Percentiles rank a stretch among this genome's conserved stretches.
phyloP scores from a whole-genome alignment of 1,139 yeast species.

The Debaryomyces sp. region DNA sequence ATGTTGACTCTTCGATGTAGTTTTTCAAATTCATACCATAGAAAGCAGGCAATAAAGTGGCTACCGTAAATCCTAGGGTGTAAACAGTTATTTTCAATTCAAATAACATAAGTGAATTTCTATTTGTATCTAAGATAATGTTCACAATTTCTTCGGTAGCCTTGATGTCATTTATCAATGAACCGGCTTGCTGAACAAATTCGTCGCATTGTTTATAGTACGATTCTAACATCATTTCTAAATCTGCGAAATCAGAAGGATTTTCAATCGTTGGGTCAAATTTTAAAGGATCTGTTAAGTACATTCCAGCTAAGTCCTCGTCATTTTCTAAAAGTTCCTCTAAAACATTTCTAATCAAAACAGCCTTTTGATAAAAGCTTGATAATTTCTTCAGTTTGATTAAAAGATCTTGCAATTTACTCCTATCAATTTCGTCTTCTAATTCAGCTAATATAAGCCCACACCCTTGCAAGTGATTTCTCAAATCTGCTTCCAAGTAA shows the following conservation, averaged over 20 bases:
- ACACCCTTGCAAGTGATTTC: conserved; percentile 69
- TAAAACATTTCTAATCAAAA: conserved; percentile 78
- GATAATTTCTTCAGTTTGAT: conserved; percentile 80
- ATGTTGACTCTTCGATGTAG: conserved; percentile 74
- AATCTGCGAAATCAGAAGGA: conserved; percentile 60
- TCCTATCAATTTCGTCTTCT: conserved; percentile 84
- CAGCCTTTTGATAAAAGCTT: conserved; percentile 82
- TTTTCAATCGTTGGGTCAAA: conserved; percentile 28
- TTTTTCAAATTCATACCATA: conserved; percentile 96
- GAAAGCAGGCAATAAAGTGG: conserved; percentile 62
- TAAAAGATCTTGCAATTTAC: conserved; percentile 75
- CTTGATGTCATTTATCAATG: conserved; percentile 78
- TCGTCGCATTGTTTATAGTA: conserved; percentile 96
- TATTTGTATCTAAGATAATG: conserved; percentile 90
- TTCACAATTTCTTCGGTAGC: conserved; percentile 97
- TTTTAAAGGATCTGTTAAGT: conserved; percentile 53
- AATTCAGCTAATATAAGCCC: conserved; percentile 79
- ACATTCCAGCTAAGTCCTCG: conserved; percentile 87
- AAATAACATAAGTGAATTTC: conserved; percentile 89
- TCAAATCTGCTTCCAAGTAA: conserved; percentile 82
- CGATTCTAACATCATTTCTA: conserved; percentile 89
- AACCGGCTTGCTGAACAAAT: conserved; percentile 90
- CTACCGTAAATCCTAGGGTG: conserved; percentile 82
- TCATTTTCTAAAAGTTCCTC: conserved; percentile 88
- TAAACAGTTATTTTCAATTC: conserved; percentile 85